A percentile compares a stretch with the other conserved stretches of the same genome.
These are phyloP conservation scores for Beauveria scarabaeidicola DNA, from an alignment of 2,329 filamentous ascomycete species.

Conservation along the genomic window DNA sequence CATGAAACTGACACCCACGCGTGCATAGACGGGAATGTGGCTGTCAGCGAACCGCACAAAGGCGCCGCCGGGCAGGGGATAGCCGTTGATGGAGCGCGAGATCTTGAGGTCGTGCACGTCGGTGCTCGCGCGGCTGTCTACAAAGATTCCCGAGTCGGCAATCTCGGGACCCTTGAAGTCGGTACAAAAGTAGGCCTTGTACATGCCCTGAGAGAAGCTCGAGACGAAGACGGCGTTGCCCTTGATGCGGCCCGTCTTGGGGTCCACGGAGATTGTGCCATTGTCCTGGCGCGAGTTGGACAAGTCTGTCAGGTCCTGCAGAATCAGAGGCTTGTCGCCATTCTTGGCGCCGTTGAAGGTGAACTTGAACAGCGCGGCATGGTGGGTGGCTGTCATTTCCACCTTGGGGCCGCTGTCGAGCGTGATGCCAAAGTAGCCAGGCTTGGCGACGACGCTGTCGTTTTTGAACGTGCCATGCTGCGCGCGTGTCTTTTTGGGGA, in stretches of 20 bases:
- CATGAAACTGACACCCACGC: slow-evolving; percentile 64
- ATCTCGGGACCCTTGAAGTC: slow-evolving; percentile 54
- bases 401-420: slow-evolving; percentile 49
- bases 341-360: slow-evolving; percentile 41
- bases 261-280: slow-evolving; percentile 46
- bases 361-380: slow-evolving; percentile 57
- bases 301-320: slow-evolving; percentile 59
- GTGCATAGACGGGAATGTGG: slow-evolving; percentile 46
- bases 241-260: slow-evolving; percentile 49
- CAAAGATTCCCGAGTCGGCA: slow-evolving; percentile 53
- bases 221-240: slow-evolving; percentile 55
- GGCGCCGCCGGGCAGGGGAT: slow-evolving; percentile 51
- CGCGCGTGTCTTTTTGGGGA: slow-evolving; percentile 38
- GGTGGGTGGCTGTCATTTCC: slow-evolving; percentile 62
- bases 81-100: slow-evolving; percentile 41
- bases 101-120: slow-evolving; percentile 39
- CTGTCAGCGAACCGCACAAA: slow-evolving; percentile 52
- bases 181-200: slow-evolving; percentile 55
- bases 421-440: slow-evolving; percentile 58
- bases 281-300: slow-evolving; percentile 51
- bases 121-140: slow-evolving; percentile 44
- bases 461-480: slow-evolving; percentile 37
- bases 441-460: slow-evolving; percentile 45
- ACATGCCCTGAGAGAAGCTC: slow-evolving; percentile 56
- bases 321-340: slow-evolving; percentile 45